These are phyloP conservation scores for Suillus occidentalis DNA, from an alignment of 768 basidiomycete species.

Conservation along the genomic window DNA sequence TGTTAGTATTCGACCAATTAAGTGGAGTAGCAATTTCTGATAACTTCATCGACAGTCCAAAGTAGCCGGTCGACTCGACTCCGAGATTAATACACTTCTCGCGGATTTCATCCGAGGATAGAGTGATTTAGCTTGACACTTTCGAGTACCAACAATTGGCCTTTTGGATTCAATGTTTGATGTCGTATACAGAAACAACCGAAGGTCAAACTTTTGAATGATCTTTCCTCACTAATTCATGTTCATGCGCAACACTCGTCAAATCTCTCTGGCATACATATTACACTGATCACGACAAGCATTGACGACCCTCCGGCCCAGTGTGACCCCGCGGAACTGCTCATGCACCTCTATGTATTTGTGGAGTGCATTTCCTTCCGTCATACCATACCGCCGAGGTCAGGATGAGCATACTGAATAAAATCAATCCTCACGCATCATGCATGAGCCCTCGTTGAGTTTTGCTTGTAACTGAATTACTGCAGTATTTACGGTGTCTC, in stretches of 20 bases:
- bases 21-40: background rate
- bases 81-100: background rate
- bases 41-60: background rate
- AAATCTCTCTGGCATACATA: background rate
- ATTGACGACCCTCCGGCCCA: background rate
- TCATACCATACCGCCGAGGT: background rate
- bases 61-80: slow-evolving; percentile 1
- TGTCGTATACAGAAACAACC: background rate
- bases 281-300: background rate
- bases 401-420: background rate
- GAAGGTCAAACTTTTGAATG: background rate
- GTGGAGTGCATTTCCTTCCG: background rate
- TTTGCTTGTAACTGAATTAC: background rate
- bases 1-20: slow-evolving; percentile 38
- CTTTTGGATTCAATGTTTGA: background rate
- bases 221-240: background rate
- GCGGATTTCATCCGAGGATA: slow-evolving; percentile 1
- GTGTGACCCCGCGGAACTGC: background rate
- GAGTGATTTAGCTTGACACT: background rate
- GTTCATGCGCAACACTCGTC: background rate
- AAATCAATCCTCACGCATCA: background rate
- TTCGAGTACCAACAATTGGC: background rate
- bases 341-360: background rate
- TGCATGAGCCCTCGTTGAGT: background rate
- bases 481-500: background rate